Conservation (phyloP, 1,284 basidiomycete genomes). For the Sporisorium reilianum region DNA sequence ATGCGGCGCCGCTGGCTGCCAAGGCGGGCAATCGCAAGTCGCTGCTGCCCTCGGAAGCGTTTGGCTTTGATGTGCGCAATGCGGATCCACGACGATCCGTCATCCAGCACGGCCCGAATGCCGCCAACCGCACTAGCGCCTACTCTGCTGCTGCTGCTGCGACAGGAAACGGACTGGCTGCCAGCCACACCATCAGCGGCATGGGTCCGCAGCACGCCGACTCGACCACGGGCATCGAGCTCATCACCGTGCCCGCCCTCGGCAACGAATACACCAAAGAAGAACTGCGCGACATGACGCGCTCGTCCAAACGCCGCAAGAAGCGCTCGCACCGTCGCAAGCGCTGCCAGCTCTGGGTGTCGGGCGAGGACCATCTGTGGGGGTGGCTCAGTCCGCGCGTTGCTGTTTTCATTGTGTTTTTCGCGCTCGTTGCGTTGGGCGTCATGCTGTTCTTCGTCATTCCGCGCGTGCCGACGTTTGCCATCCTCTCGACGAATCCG, state of each 20-base stretch:
- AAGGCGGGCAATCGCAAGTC: slow-evolving; percentile 29
- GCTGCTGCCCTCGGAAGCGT: slow-evolving; percentile 51
- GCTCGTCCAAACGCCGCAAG: slow-evolving; percentile 27
- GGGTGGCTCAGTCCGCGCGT: slow-evolving; percentile 54
- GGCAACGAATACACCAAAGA: slow-evolving; percentile 61
- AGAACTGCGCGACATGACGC: slow-evolving; percentile 55
- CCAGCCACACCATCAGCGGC: slow-evolving; percentile 24
- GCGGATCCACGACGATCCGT: slow-evolving; percentile 53
- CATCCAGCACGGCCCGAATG: slow-evolving; percentile 22
- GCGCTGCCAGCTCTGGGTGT: slow-evolving; percentile 45
- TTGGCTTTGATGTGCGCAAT: slow-evolving; percentile 61
- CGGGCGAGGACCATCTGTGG: slow-evolving; percentile 53
- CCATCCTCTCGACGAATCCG: slow-evolving; percentile 49
- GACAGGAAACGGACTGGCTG: neutral
- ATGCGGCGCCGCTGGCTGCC: slow-evolving; percentile 3
- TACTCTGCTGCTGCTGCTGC: neutral
- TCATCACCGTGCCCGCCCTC: slow-evolving; percentile 65
- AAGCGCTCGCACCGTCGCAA: slow-evolving; percentile 36
- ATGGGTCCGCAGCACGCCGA: slow-evolving; percentile 42
- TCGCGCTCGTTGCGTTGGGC: slow-evolving; percentile 37
- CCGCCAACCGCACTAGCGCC: slow-evolving; percentile 11
- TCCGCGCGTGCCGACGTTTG: slow-evolving; percentile 59
- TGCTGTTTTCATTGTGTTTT: slow-evolving; percentile 57
- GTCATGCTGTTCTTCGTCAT: slow-evolving; percentile 62
- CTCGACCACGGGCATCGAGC: slow-evolving; percentile 56